Percentiles rank a stretch among this genome's conserved stretches.
These are phyloP conservation scores for Candida wancherniae DNA, from an alignment of 805 yeast species.

Conservation along the genomic window DNA sequence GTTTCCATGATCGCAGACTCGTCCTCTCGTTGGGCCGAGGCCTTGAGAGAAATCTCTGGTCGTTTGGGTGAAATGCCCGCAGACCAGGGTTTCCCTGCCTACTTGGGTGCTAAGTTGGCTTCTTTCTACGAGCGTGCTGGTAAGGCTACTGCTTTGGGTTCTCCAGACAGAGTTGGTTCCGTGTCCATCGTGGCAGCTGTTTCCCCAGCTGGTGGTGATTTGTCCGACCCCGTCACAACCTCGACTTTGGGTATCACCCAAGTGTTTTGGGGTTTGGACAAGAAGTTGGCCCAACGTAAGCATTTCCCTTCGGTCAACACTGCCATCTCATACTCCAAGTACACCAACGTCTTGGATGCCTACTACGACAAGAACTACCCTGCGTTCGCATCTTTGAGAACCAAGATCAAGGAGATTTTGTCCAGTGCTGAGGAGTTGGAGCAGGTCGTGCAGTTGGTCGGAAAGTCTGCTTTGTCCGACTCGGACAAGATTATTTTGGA, in stretches of 20 bases:
- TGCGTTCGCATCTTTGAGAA: constrained; percentile 86
- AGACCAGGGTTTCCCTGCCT: constrained; percentile 99
- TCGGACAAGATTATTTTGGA: constrained; percentile 95
- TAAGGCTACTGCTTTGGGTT: constrained; percentile 89
- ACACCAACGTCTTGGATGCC: constrained; percentile 79
- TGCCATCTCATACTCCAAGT: constrained; percentile 92
- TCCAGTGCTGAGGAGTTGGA: constrained; percentile 98
- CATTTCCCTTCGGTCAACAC: constrained; percentile 99
- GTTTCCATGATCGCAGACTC: constrained; percentile 99
- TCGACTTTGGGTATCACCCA: constrained; percentile 99
- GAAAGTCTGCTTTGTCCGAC: constrained; percentile 96
- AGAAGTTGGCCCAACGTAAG: constrained; percentile 98
- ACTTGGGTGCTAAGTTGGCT: constrained; percentile 96
- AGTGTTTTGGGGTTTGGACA: constrained; percentile 99
- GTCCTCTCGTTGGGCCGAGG: constrained; percentile 99
- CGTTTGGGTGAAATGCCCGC: constrained; percentile 99
- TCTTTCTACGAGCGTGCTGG: constrained; percentile 99
- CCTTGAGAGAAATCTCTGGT: constrained; percentile 98
- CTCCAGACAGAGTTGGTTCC: constrained; percentile 94
- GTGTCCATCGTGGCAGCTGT: constrained; percentile 99
- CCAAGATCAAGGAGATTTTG: constrained; percentile 87
- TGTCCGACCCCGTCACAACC: constrained; percentile 99
- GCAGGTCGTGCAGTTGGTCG: constrained; percentile 98
- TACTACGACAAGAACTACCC: constrained; percentile 84
- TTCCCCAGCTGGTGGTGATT: constrained; percentile 99